Evolutionary conservation across 805 yeast species (phyloP), one percentile per base, ranked within the genome.

Genomic region (Nakazawaea ambrosiae): DNA sequence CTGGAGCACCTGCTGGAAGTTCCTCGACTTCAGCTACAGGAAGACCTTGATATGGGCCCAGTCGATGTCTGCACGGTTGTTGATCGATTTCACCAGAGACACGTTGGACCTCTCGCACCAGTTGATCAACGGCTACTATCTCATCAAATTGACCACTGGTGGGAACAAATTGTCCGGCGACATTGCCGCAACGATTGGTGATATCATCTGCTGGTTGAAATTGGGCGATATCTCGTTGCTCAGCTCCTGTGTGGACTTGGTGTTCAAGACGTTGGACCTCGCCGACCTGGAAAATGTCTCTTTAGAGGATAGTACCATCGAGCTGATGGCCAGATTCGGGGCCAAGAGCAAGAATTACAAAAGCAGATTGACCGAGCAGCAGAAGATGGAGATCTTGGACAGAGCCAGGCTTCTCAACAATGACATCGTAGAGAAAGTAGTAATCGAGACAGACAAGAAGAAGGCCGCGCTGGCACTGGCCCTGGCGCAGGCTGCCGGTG

Each of bases 51-150:
- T 55, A 3, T 90, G 98, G 98, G 87, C 96, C 0, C 58, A 68
- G 2, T 58, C 61, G 26, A 80, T 77, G 48, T 72, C 73, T 20
- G 63, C 72, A 16, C 63, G 67, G 0, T 71, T 70, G 34, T 63
- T 86, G 48, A 71, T 80, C 30, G 95, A 88, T 40, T 89, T 87
- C 48, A 84, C 96, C 2, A 73, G 95, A 54, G 96, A 87, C 51
- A 79, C 86, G 0, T 65, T 90, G 35, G 96, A 89, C 47, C 65
- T 85, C 23, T 80, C 95, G 41, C 78, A 80, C 43, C 56, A 68
- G 2, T 60, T 89, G 24, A 54, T 89, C n/a, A 78, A 71, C 39
- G 75, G 89, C 2, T 82, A 73, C 49, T 65, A 78, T 41, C 63
- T 70, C n/a, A 53, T 77, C 28, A 59, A 54, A 15, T 55, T 57